Base-by-base conservation (phyloP, 805 yeast genomes). In the Kockiozyma suomiensis region DNA sequence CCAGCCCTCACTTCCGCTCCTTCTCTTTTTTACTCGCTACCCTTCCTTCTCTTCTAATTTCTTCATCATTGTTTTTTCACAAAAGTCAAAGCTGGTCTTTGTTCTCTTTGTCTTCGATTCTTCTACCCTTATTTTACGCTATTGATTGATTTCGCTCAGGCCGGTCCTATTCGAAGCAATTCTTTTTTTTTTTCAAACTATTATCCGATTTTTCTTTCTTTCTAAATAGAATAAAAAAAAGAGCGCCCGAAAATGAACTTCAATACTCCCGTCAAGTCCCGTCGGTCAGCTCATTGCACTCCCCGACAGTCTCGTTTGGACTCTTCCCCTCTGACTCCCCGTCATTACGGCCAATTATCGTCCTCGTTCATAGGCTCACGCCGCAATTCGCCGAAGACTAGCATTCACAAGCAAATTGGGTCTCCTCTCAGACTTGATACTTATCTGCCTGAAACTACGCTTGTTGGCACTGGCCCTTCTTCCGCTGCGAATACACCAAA, bases 381-480 rank as follows among this genome's bases (percentile, higher is more conserved):
- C 3, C 45, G 54, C 17, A 25, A 32, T 17, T 50, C 68, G 7
- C 58, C 64, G 13, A 62, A 62, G 61, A 43, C 56, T 23, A 23
- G 52, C 21, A 64, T 65, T 49, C 64, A 65, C 48, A 54, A 50
- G 45, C 69, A 65, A 52, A 40, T 35, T 23, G 32, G 61, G 2
- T 79, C 82, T 1, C 83, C 84, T 3, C 74, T 82, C 10, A 78
- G 77, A 67, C 69, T 80, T 46, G 81, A 81, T 63, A 74, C 79
- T 21, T 76, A 76, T 7, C 74, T 78, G 15, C 68, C 75, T 12
- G 78, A 76, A 53, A 74, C 78, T 75, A 61, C 72, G 61, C 50
- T 71, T 69, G 38, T 76, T 71, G 61, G 75, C 66, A 48, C 68
- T 66, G 66, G 68, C 69, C 75, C 75, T 2, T 71, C 68, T 47